Evolutionary conservation across 352 stramenopile species (phyloP).

Genomic region (Phytopythium sindhum): DNA sequence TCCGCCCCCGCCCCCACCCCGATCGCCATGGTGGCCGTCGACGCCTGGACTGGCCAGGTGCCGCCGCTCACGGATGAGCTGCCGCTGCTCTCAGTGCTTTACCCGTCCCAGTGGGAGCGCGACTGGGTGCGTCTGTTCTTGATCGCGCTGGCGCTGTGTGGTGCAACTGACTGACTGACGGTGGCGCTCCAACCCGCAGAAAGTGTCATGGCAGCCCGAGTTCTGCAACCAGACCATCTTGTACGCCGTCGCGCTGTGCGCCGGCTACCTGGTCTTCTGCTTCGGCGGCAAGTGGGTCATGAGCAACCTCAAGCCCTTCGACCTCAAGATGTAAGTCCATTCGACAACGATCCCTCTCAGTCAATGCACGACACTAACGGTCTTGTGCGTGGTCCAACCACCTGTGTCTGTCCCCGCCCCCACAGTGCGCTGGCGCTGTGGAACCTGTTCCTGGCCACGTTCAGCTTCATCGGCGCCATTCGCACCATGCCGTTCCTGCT

Average conservation of each 20-base stretch:
- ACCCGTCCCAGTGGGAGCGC: conserved; percentile 72
- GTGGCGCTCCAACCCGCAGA: conserved; percentile 12
- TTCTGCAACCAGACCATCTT: conserved; percentile 69
- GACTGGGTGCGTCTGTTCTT: conserved; percentile 35
- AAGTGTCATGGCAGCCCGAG: conserved; percentile 58
- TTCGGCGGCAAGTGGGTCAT: conserved; percentile 77
- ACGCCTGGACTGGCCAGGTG: conserved; percentile 11
- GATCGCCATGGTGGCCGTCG: conserved; percentile 18
- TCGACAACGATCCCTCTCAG: neutral
- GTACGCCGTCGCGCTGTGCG: conserved; percentile 57
- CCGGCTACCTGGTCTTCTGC: conserved; percentile 70
- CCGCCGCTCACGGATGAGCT: conserved; percentile 48
- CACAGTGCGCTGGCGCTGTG: conserved; percentile 66
- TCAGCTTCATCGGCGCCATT: conserved; percentile 75
- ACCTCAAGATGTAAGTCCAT: conserved; percentile 63
- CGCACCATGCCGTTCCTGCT: conserved; percentile 80
- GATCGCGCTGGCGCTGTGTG: neutral
- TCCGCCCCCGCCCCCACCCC: neutral
- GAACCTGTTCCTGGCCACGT: conserved; percentile 76
- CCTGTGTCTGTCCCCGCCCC: neutral
- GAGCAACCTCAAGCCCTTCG: conserved; percentile 73
- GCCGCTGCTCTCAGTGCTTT: conserved; percentile 51
- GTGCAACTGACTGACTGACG: neutral
- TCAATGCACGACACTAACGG: neutral
- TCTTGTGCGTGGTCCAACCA: neutral